Base-by-base conservation (phyloP, 2,329 filamentous ascomycete genomes). In the Fusarium guadeloupense region DNA sequence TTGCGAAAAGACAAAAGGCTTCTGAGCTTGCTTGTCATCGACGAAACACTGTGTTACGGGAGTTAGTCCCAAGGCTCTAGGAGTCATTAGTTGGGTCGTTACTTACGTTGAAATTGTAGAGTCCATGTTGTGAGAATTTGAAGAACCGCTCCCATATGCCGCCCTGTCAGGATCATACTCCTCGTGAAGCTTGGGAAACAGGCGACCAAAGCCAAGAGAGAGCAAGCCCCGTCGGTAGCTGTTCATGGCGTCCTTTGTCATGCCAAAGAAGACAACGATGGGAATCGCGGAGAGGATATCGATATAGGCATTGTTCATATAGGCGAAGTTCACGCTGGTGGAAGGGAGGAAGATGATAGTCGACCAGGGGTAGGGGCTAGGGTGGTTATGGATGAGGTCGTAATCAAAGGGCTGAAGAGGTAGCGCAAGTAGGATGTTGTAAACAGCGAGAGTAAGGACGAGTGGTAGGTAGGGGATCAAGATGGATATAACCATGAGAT, bases 231-330 rank as follows among this genome's bases (percentile, higher is more conserved):
- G 46, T 17, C 82, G 76, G 69, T 86, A 86, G 46, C 74, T 74
- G 52, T 82, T 82, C 56, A 80, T 73, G 10, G 82, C 81, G 25
- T 86, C 83, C 21, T 76, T 77, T n/a, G 81, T 84, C 54, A 79
- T 79, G 39, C 85, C 84, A 50, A 86, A 87, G 71, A 84, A 85
- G 25, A 78, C 35, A 35, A 85, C 81, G 41, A 86, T 76, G 40
- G 80, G 76, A 1, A 82, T 66, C 5, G 77, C 74, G 3, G 81
- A 79, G 3, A 82, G 43, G 47, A 84, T 80, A 19, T 77, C 60
- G 17, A 85, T 76, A 72, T 82, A 87, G 47, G 75, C 76, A 54
- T 77, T 76, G 62, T 83, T 82, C 64, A 83, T 63, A 42, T 74
- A 67, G 2, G 69, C 46, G 44, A 79, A 80, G 12, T 69, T 66